Evolutionary conservation across 192 early-diverging fungal species (phyloP), one percentile per base, ranked within the genome.

Genomic region (Cetraspora pellucida): DNA sequence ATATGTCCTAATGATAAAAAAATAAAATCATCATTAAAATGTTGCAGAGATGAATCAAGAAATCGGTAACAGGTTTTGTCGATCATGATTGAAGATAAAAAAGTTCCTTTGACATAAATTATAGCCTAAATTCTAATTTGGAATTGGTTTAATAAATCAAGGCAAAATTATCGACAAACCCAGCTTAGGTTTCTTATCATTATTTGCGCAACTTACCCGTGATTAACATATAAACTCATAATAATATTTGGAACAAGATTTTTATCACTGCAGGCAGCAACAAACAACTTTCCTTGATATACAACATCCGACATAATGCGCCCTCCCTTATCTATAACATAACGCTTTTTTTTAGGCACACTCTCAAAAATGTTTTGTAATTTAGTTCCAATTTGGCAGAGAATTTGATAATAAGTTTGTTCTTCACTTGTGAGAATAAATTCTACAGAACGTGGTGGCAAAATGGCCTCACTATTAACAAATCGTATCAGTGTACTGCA

Each of bases 261-360:
- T 61, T 78, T 63, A 52, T 78, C 71, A 49, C 46, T 69, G 44
- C 77, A 78, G 3, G 71, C 77, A 13, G 77, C 77, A 30, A 78
- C 70, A 61, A 78, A 78, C 21, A 78, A 72, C 52, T 78, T 30
- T 55, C 77, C 69, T 19, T 10, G 25, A n/a, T 37, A 23, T 14
- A 73, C 77, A 5, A 73, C 45, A 46, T 78, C 77, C n/a, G 77
- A 74, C 5, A 59, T 31, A 17, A 78, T 47, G 3, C 23, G 64
- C 19, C 44, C 67, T 17, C 25, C 10, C 19, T 14, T 6, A 10
- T 28, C 30, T 1, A 30, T 66, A 43, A 54, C 30, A 17, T 57
- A 21, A 16, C 50, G 75, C 10, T 19, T 43, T 69, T 49, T 17
- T 63, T 63, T 64, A 10, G 43, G 59, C 19, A 63, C 23, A 10